Conservation (phyloP, 164 flowering plant genomes). For the Chimonanthus salicifolius region DNA sequence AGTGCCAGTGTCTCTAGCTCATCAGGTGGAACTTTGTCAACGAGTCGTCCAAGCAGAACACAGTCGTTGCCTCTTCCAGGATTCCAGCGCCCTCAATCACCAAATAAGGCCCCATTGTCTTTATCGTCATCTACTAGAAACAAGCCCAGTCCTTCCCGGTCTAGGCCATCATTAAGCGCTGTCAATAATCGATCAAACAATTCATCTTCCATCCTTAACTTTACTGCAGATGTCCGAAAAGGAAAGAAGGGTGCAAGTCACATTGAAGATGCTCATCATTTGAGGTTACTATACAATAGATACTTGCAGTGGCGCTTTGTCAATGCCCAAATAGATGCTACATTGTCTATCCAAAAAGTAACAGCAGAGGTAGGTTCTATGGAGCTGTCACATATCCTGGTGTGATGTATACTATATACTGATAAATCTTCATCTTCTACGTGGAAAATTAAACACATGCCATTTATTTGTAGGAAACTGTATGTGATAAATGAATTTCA, state of each 20-base stretch:
- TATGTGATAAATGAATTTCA: neutral
- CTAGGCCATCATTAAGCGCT: conserved; percentile 40
- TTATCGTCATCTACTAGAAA: conserved; percentile 55
- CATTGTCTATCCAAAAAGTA: conserved; percentile 44
- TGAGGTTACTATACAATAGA: conserved; percentile 73
- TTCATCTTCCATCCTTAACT: conserved; percentile 76
- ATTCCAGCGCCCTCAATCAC: conserved; percentile 53
- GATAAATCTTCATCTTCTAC: neutral
- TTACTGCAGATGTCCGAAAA: conserved; percentile 62
- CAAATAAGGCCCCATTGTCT: conserved; percentile 29
- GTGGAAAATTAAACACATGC: neutral
- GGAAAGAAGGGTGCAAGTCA: conserved; percentile 64
- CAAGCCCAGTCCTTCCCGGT: conserved; percentile 58
- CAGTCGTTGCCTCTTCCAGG: conserved; percentile 35
- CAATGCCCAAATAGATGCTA: conserved; percentile 66
- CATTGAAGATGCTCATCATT: conserved; percentile 85
- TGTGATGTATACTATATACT: neutral
- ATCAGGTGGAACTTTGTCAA: conserved; percentile 30
- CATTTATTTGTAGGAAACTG: neutral
- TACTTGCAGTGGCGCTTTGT: conserved; percentile 78
- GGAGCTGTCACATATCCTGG: neutral
- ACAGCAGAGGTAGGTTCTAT: conserved; percentile 58
- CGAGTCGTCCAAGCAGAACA: conserved; percentile 20
- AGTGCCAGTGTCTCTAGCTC: conserved; percentile 19
- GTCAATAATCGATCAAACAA: conserved; percentile 38